Percentiles rank a stretch among this genome's conserved stretches.
These are phyloP conservation scores for Phytophthora foliorum DNA, from an alignment of 352 stramenopile genomes.

Conservation along the genomic window DNA sequence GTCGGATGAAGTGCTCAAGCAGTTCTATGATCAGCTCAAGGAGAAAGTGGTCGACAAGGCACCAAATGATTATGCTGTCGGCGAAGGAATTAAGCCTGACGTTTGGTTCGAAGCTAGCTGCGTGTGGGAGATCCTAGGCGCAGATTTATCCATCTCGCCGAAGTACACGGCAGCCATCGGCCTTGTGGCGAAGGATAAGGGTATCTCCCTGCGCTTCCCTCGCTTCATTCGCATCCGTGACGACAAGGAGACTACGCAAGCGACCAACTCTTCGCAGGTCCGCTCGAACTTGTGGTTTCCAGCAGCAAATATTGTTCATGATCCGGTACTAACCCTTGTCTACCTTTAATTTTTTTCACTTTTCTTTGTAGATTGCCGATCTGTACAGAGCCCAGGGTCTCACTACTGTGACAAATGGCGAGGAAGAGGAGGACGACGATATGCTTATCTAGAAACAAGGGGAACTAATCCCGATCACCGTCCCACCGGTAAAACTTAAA, in stretches of 20 bases:
- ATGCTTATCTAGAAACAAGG: slow-evolving; percentile 78
- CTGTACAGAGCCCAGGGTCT: slow-evolving; percentile 84
- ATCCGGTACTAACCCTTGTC: not conserved
- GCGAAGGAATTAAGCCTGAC: slow-evolving; percentile 90
- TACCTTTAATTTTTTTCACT: not conserved
- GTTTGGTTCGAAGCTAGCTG: slow-evolving; percentile 97
- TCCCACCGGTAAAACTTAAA: slow-evolving; percentile 23
- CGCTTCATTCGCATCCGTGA: slow-evolving; percentile 98
- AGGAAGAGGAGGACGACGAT: slow-evolving; percentile 80
- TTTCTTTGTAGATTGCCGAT: slow-evolving; percentile 71
- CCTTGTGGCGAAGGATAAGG: slow-evolving; percentile 91
- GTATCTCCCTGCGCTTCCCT: slow-evolving; percentile 99
- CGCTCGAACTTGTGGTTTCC: slow-evolving; percentile 1
- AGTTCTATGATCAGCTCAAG: slow-evolving; percentile 88
- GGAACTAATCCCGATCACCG: slow-evolving; percentile 16
- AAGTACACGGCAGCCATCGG: slow-evolving; percentile 97
- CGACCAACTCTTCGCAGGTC: slow-evolving; percentile 97
- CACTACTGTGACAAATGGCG: slow-evolving; percentile 64
- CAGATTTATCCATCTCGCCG: slow-evolving; percentile 98
- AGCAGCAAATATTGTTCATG: not conserved
- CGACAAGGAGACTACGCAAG: slow-evolving; percentile 97
- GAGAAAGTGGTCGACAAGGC: slow-evolving; percentile 86
- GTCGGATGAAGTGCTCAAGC: slow-evolving; percentile 98
- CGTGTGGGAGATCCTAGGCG: slow-evolving; percentile 99
- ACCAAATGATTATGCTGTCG: slow-evolving; percentile 94